Evolutionary conservation across 75 land plant genomes (phyloP).

Genomic region (Cryptomeria japonica): DNA sequence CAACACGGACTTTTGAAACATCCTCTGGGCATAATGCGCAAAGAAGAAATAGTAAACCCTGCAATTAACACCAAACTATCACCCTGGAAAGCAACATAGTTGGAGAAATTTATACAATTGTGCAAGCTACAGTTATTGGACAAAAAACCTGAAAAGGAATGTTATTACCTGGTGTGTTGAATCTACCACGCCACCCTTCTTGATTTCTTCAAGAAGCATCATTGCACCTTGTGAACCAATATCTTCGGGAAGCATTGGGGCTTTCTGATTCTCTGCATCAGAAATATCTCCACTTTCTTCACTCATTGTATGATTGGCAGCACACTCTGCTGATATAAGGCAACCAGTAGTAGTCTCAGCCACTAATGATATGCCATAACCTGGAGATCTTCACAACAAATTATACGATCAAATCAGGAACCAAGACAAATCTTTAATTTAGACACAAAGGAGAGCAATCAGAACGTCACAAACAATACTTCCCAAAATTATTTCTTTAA

Average conservation of each 20-base stretch:
- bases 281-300: conserved; percentile 31
- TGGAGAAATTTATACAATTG: background rate
- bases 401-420: background rate
- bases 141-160: background rate
- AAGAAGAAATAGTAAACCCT: conserved; percentile 89
- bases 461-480: background rate
- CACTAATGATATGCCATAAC: conserved; percentile 91
- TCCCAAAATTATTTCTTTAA: background rate
- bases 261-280: conserved; percentile 33
- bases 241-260: conserved; percentile 69
- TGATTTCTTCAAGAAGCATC: conserved; percentile 75
- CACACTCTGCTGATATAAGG: conserved; percentile 73
- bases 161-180: conserved; percentile 78
- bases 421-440: background rate
- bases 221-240: conserved; percentile 74
- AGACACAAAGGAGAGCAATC: background rate
- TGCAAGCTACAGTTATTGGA: background rate
- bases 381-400: conserved; percentile 70
- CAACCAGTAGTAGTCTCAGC: conserved; percentile 95
- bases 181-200: conserved; percentile 97
- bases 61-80: conserved; percentile 17
- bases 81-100: background rate
- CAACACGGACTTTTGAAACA: conserved; percentile 92
- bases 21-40: conserved; percentile 94
- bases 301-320: conserved; percentile 34